A percentile compares a stretch with the other conserved stretches of the same genome.
Evolutionary conservation across 495 filamentous ascomycete species (phyloP).

Genomic region (Beverwykella pulmonaria): DNA sequence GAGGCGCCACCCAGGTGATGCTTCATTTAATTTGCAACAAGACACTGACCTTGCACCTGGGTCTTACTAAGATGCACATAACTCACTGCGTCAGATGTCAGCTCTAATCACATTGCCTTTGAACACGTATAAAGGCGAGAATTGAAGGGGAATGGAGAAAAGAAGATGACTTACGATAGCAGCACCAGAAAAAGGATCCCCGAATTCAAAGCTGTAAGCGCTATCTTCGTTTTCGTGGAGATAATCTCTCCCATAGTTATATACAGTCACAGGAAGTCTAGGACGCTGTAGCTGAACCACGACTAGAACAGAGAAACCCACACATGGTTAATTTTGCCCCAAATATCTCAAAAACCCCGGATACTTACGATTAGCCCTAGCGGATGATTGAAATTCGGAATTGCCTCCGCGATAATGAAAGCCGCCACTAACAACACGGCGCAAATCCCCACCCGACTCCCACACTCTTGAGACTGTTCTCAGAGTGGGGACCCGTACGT

Average conservation of each 20-base stretch:
- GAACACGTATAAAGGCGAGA: no score
- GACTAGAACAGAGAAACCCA: constrained; percentile 23
- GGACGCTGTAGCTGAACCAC: constrained; percentile 36
- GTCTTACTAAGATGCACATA: no score
- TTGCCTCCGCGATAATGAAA: constrained; percentile 42
- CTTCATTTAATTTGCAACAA: no score
- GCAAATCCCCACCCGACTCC: constrained; percentile 41
- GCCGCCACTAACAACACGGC: constrained; percentile 33
- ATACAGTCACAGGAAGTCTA: constrained; percentile 30
- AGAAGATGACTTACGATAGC: constrained; percentile 26
- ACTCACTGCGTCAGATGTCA: constrained; percentile 7
- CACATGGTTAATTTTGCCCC: neutral
- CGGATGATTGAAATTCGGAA: constrained; percentile 43
- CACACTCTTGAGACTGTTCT: constrained; percentile 23
- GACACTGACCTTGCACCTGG: no score
- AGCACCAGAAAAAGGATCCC: constrained; percentile 23
- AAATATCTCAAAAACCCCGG: no score
- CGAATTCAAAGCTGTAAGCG: constrained; percentile 15
- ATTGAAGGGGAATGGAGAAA: neutral
- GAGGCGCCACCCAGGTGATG: no score
- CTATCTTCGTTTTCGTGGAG: constrained; percentile 8
- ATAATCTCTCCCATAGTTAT: constrained; percentile 19
- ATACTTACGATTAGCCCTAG: constrained; percentile 40
- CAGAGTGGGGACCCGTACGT: no score
- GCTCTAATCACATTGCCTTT: no score